Conservation (phyloP, 2,329 filamentous ascomycete genomes). For the Pseudomassariella vexata region DNA sequence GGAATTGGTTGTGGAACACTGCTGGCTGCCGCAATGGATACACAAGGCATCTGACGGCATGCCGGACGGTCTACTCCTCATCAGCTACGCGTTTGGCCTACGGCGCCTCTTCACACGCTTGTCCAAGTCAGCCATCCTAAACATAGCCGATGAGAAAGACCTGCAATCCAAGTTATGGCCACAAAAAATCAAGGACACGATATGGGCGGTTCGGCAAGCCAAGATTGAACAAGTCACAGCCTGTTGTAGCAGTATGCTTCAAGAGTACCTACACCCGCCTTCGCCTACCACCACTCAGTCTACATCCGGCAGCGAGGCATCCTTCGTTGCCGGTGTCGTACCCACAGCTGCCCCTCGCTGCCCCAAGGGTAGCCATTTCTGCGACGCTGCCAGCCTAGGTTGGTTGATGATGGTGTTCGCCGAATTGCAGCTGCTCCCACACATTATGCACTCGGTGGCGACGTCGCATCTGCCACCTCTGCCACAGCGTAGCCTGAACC, state of each 20-base stretch:
- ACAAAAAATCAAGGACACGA: slow-evolving; percentile 37
- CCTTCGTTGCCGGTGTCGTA: slow-evolving; percentile 14
- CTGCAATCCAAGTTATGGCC: slow-evolving; percentile 40
- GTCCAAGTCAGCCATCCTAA: slow-evolving; percentile 43
- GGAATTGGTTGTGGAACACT: slow-evolving; percentile 42
- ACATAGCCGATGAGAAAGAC: slow-evolving; percentile 36
- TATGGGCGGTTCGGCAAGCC: slow-evolving; percentile 40
- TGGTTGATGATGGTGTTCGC: slow-evolving; percentile 48
- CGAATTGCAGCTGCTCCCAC: slow-evolving; percentile 38
- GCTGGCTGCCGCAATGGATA: slow-evolving; percentile 48
- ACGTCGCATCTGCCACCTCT: slow-evolving; percentile 16
- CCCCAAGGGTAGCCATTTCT: slow-evolving; percentile 42
- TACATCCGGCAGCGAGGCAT: slow-evolving; percentile 9
- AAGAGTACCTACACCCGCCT: slow-evolving; percentile 36
- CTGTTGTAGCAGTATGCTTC: slow-evolving; percentile 36
- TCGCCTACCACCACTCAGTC: background rate
- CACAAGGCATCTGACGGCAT: slow-evolving; percentile 40
- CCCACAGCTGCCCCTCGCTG: slow-evolving; percentile 38
- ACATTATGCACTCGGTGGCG: slow-evolving; percentile 28
- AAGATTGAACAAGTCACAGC: slow-evolving; percentile 45
- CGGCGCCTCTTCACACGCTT: slow-evolving; percentile 42
- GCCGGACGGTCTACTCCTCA: slow-evolving; percentile 43
- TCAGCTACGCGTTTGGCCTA: slow-evolving; percentile 47
- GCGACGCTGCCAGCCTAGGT: slow-evolving; percentile 47
- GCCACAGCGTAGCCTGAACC: slow-evolving; percentile 33